Evolutionary conservation across 345 rosid species (phyloP).

Genomic region (Clausena lansium): DNA sequence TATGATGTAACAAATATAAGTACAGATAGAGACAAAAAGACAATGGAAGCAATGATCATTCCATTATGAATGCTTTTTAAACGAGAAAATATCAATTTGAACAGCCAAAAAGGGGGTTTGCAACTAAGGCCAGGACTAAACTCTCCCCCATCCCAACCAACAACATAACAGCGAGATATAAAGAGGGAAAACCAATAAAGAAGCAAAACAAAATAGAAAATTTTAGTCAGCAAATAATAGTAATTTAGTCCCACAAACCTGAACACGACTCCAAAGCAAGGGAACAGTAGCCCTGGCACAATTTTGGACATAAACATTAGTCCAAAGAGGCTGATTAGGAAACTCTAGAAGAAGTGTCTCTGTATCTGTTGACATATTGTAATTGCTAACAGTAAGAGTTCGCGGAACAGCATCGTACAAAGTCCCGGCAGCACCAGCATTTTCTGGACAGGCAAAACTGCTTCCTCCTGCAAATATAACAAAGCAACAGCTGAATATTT

Average conservation of each 20-base stretch:
- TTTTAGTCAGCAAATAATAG: not conserved
- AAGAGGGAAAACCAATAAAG: not conserved
- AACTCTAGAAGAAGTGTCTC: conserved; percentile 95
- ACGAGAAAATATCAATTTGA: not conserved
- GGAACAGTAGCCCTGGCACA: conserved; percentile 93
- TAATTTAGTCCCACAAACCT: conserved; percentile 52
- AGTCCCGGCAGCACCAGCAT: conserved; percentile 98
- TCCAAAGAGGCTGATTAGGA: conserved; percentile 92
- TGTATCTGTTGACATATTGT: conserved; percentile 82
- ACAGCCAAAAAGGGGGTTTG: not conserved
- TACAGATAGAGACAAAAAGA: not conserved
- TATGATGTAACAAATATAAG: not conserved
- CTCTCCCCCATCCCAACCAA: not conserved
- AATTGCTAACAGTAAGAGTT: conserved; percentile 82
- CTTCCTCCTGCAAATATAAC: conserved; percentile 65
- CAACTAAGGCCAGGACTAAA: not conserved
- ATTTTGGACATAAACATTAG: conserved; percentile 86
- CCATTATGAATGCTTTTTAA: not conserved
- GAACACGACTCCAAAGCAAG: conserved; percentile 99
- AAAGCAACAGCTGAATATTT: not conserved
- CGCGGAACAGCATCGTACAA: conserved; percentile 95
- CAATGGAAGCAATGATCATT: not conserved
- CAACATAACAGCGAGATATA: not conserved
- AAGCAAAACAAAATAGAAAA: not conserved
- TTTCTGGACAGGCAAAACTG: conserved; percentile 74